phyloP scores from a whole-genome alignment of 1,284 basidiomycete species.

The Ceratobasidium sp. region DNA sequence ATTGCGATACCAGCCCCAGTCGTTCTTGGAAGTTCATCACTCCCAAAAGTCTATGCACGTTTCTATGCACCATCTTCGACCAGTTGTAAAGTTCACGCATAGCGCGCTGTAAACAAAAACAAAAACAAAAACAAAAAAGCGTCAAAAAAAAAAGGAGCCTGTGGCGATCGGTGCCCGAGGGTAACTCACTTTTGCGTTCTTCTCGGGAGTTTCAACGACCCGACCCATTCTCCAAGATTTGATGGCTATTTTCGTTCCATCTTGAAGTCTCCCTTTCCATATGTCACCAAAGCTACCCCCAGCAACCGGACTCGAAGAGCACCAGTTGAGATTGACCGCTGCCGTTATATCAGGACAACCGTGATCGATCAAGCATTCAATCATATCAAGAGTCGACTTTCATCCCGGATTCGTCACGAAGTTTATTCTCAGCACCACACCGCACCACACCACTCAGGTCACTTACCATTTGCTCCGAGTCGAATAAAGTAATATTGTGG shows the following conservation, averaged over 20 bases:
- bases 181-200: no score
- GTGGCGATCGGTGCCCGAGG: no score
- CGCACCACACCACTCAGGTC: conserved; percentile 82
- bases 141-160: no score
- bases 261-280: neutral
- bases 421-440: conserved; percentile 92
- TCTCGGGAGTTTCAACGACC: no score
- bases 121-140: no score
- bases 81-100: neutral
- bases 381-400: neutral
- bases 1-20: neutral
- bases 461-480: no score
- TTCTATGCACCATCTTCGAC: neutral
- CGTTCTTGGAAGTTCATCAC: neutral
- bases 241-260: neutral
- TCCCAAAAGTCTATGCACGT: neutral
- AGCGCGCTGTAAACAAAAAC: neutral
- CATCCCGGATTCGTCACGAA: conserved; percentile 83
- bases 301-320: neutral
- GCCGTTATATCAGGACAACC: neutral
- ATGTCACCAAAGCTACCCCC: neutral
- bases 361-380: neutral
- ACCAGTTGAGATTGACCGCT: neutral
- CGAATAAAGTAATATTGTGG: no score
- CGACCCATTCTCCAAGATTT: no score